Evolutionary conservation across 2,329 filamentous ascomycete genomes (phyloP).

Genomic region (Ascomycota sp.): DNA sequence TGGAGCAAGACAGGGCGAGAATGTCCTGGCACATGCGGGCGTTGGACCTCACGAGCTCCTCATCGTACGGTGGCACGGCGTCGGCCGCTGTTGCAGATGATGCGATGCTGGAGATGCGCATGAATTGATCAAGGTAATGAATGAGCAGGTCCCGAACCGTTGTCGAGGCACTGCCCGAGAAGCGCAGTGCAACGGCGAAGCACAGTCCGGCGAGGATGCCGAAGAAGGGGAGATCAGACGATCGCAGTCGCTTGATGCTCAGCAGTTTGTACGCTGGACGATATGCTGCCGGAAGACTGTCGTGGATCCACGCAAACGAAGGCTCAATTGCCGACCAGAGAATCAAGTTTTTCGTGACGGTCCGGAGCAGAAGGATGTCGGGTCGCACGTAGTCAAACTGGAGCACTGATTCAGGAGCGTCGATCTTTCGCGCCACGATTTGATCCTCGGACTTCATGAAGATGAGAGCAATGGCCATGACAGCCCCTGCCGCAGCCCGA

Average conservation of each 20-base stretch:
- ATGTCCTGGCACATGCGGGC: conserved; percentile 81
- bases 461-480: conserved; percentile 71
- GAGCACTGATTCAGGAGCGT: conserved; percentile 69
- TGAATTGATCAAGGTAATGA: conserved; percentile 67
- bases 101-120: conserved; percentile 46
- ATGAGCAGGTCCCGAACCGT: conserved; percentile 62
- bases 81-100: conserved; percentile 9
- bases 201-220: conserved; percentile 79
- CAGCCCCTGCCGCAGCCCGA: conserved; percentile 77
- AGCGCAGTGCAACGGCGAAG: conserved; percentile 53
- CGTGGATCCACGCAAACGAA: conserved; percentile 49
- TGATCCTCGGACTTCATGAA: conserved; percentile 93
- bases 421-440: conserved; percentile 71
- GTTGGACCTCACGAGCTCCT: conserved; percentile 59
- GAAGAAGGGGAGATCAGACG: conserved; percentile 74
- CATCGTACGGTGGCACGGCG: conserved; percentile 42
- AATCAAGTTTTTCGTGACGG: conserved; percentile 73
- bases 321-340: conserved; percentile 72
- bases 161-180: conserved; percentile 46
- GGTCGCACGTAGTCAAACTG: conserved; percentile 93
- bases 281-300: conserved; percentile 50
- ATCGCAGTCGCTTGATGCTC: conserved; percentile 39
- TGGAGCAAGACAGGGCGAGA: conserved; percentile 57
- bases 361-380: conserved; percentile 75
- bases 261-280: conserved; percentile 37